Percentiles rank a stretch among this genome's conserved stretches.
Conservation (phyloP, 23 red algal species). For the Gracilariopsis chorda region DNA sequence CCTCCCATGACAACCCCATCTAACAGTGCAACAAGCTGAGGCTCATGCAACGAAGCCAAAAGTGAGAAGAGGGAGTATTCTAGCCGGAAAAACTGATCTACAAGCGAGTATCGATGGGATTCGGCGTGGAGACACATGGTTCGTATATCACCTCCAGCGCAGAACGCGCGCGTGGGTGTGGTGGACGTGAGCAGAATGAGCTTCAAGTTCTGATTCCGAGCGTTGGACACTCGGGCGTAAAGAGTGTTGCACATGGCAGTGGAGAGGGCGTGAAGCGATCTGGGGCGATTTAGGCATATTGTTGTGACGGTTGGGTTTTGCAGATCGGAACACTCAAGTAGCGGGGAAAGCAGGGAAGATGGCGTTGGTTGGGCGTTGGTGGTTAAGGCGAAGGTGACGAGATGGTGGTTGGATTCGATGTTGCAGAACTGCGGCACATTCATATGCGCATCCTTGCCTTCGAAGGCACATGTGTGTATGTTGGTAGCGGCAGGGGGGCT, state of each 20-base stretch:
- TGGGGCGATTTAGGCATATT: conserved; percentile 60
- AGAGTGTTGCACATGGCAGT: conserved; percentile 50
- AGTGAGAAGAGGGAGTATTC: conserved; percentile 76
- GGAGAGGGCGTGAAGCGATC: conserved; percentile 60
- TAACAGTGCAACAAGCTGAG: conserved; percentile 64
- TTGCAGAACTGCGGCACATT: too few species aligned
- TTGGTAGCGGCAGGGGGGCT: too few species aligned
- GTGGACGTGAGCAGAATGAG: conserved; percentile 46
- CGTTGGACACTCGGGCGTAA: neutral
- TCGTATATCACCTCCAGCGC: conserved; percentile 89
- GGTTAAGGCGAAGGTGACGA: neutral
- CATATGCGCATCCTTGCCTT: too few species aligned
- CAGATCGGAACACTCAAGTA: neutral
- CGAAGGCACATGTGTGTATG: too few species aligned
- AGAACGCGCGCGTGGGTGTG: conserved; percentile 58
- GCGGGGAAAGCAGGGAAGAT: neutral
- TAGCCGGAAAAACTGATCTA: conserved; percentile 62
- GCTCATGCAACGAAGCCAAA: conserved; percentile 29
- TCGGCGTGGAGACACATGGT: conserved; percentile 26
- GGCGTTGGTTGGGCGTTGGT: neutral
- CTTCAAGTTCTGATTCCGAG: neutral
- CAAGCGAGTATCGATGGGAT: neutral
- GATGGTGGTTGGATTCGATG: too few species aligned
- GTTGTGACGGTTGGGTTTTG: neutral
- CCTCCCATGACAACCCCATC: conserved; percentile 98